Base-by-base conservation (phyloP, 2,329 filamentous ascomycete species). In the Dothidotthia symphoricarpi region DNA sequence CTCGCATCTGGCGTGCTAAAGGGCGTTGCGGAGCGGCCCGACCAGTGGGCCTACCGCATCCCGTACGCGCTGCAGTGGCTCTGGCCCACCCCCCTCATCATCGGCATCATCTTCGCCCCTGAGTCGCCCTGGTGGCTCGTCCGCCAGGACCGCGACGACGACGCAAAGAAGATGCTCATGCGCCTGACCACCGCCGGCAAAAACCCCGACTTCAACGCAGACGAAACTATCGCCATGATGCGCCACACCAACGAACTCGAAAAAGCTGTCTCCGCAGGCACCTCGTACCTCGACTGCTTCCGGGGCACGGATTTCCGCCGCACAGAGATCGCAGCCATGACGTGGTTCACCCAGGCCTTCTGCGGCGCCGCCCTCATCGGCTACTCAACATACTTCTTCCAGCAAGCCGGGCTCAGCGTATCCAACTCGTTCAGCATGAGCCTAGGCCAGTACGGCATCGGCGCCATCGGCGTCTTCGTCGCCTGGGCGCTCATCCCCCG, bases 231-330 rank as follows among this genome's bases (percentile, higher is more conserved):
- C 44, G 82, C 86, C 53, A 93, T 95, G 87, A 95, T 95, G 85
- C 80, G 88, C 3, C 86, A 93, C 60, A 95, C 88, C 3, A 89
- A 86, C 5, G 84, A 85, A 1, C 71, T 94, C 11, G 89, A 95
- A 63, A 77, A 86, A 59, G 72, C 80, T 64, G 82, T 87, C 7
- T 57, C 56, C 26, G 71, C 72, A 10, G 88, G 88, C 25, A 80
- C 85, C 7, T 82, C 77, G 25, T 95, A 93, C 67, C 66, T 78
- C 52, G 88, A 95, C 64, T 95, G 88, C 71, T 94, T 95, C 76
- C 83, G 77, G 64, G 86, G 88, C n/a, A 78, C 79, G 14, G 83
- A 95, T 60, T 74, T 83, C 34, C 83, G 88, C 43, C 81, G 88
- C 15, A 95, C 88, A 2, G 88, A 87, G 58, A 82, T 84, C 46